A percentile compares a stretch with the other conserved stretches of the same genome.
These are phyloP conservation scores for Chaetoceros tenuissimus DNA, from an alignment of 108 stramenopile species.

Conservation along the genomic window DNA sequence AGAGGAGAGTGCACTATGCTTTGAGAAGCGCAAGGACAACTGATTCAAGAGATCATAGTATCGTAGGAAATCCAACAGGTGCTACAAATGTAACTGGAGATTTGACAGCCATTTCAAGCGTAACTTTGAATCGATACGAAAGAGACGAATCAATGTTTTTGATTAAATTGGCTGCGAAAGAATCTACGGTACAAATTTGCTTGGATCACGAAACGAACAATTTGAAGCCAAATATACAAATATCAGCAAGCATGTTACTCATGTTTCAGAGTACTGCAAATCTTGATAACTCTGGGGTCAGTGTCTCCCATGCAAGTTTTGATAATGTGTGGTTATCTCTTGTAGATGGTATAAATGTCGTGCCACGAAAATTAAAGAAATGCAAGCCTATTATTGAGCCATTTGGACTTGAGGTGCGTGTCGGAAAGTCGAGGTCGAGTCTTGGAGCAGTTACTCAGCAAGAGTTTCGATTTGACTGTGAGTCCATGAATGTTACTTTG, in stretches of 20 bases:
- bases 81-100: too few relatives aligned
- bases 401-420: constrained; percentile 47
- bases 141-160: too few relatives aligned
- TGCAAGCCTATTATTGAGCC: constrained; percentile 42
- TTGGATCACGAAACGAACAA: too few relatives aligned
- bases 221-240: not conserved
- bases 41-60: too few relatives aligned
- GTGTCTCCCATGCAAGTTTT: constrained; percentile 57
- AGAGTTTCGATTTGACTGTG: constrained; percentile 65
- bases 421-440: constrained; percentile 51
- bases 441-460: constrained; percentile 52
- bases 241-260: constrained; percentile 12
- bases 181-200: too few relatives aligned
- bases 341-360: constrained; percentile 36
- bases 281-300: constrained; percentile 48
- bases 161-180: too few relatives aligned
- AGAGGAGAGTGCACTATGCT: too few relatives aligned
- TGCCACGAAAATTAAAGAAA: constrained; percentile 12
- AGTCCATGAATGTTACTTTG: constrained; percentile 28
- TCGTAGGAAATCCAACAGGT: too few relatives aligned
- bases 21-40: too few relatives aligned
- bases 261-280: constrained; percentile 79
- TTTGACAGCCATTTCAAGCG: too few relatives aligned
- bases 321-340: constrained; percentile 58
- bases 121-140: too few relatives aligned